Evolutionary conservation across 768 basidiomycete species (phyloP), one percentile per base, ranked within the genome.

Genomic region (Lactifluus echinatus): DNA sequence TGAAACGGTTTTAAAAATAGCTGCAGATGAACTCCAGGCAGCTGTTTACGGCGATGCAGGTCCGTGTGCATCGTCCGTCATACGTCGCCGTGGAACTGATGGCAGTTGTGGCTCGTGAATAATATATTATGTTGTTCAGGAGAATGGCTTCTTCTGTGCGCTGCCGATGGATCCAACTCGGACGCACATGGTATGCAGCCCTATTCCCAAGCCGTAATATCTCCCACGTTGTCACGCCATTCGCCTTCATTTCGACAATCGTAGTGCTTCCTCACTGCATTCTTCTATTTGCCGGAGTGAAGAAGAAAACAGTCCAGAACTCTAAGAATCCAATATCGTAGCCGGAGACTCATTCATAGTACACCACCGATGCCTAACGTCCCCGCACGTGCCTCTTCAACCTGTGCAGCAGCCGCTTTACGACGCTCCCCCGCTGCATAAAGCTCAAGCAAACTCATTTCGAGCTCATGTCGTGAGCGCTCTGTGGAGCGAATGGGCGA

Each of bases 31-130:
- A 26, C 53, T 78, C 83, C 11, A 85, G 76, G 60, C 70, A 75
- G 57, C 63, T 87, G 52, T 86, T 89, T 64, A 72, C 78, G 65
- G 79, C 83, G 39, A 89, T 90, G 85, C 86, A 87, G 79, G 83
- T 82, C 33, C 56, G 70, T 55, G 19, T 4, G 21, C 39, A 3
- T 21, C 11, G 1, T 17, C 15, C 10, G 23, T 33, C 26, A n/a
- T 10, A n/a, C 26, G 34, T 33, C 28, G n/a, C 29, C n/a, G 2
- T 29, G 46, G 15, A 21, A 49, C 21, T 11, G 29, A 42, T 33
- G 37, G 2, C 39, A 6, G 2, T 29, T 50, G 43, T 15, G n/a
- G 10, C 6, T 45, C 34, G 21, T 17, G 14, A 1, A 8, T 15
- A 12, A 28, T 11, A 34, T 34, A 46, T 47, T 26, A 15, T 11